Percentiles rank a stretch among this genome's conserved stretches.
Conservation (phyloP, 2,329 filamentous ascomycete genomes). For the Fusarium luffae region DNA sequence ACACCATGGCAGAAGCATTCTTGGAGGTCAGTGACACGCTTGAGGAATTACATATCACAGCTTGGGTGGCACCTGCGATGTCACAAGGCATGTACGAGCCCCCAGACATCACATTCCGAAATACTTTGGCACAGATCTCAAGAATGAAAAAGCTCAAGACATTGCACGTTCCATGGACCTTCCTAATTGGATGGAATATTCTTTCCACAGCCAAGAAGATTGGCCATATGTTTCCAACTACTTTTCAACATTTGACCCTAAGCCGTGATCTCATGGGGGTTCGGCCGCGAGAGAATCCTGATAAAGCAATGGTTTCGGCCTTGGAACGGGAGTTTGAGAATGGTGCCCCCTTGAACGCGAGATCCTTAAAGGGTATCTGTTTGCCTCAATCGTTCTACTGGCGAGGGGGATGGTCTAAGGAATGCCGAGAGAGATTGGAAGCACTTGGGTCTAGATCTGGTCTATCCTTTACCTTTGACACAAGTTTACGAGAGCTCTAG, state of each 20-base stretch:
- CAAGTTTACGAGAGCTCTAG: background rate
- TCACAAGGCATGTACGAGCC: background rate
- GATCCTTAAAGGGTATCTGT: background rate
- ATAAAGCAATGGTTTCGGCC: background rate
- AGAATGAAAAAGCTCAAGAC: background rate
- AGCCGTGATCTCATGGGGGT: background rate
- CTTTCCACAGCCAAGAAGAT: background rate
- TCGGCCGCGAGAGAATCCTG: background rate
- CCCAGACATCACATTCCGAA: background rate
- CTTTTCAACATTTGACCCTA: background rate
- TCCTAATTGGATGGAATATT: background rate
- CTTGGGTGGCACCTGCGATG: accelerated
- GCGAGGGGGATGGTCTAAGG: background rate
- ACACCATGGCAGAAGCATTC: background rate
- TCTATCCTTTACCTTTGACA: background rate
- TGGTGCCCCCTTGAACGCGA: background rate
- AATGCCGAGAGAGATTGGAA: background rate
- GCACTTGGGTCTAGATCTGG: background rate
- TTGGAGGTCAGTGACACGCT: background rate
- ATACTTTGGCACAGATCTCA: background rate
- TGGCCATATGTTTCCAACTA: background rate
- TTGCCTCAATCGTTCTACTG: background rate
- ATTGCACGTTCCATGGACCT: background rate
- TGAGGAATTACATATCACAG: background rate
- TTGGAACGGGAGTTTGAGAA: background rate